Evolutionary conservation across 2,329 filamentous ascomycete species (phyloP).

Genomic region (Cercospora sojina): DNA sequence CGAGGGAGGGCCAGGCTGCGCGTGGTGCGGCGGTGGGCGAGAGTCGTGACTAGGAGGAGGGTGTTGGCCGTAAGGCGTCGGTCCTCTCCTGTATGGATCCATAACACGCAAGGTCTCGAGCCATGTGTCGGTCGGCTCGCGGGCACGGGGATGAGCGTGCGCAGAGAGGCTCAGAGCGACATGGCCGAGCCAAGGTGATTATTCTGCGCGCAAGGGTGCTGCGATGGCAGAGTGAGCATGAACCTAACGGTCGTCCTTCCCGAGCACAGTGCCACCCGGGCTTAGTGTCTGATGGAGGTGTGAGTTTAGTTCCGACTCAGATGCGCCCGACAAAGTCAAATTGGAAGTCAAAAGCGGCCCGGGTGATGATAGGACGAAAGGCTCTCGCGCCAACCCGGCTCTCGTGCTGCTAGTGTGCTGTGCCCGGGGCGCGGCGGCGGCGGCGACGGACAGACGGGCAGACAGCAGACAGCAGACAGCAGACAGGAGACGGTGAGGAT

Average conservation of each 20-base stretch:
- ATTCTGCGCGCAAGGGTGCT: constrained; percentile 10
- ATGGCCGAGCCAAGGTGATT: constrained; percentile 12
- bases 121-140: constrained; percentile 23
- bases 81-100: constrained; percentile 28
- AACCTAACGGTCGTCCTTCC: constrained; percentile 15
- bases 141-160: constrained; percentile 28
- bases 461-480: neutral
- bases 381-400: constrained; percentile 4
- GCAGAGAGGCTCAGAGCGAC: constrained; percentile 17
- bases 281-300: constrained; percentile 5
- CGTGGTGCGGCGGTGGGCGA: constrained; percentile 15
- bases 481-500: neutral
- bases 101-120: constrained; percentile 24
- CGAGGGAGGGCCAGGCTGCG: constrained; percentile 16
- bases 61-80: constrained; percentile 15
- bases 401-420: constrained; percentile 4
- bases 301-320: neutral
- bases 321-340: neutral
- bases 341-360: neutral
- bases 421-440: constrained; percentile 1
- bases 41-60: constrained; percentile 8
- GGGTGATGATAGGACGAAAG: neutral
- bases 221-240: constrained; percentile 11
- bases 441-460: neutral
- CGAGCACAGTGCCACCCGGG: neutral